These are phyloP conservation scores for Penicillium maclennaniae DNA, from an alignment of 495 filamentous ascomycete genomes.

Conservation along the genomic window DNA sequence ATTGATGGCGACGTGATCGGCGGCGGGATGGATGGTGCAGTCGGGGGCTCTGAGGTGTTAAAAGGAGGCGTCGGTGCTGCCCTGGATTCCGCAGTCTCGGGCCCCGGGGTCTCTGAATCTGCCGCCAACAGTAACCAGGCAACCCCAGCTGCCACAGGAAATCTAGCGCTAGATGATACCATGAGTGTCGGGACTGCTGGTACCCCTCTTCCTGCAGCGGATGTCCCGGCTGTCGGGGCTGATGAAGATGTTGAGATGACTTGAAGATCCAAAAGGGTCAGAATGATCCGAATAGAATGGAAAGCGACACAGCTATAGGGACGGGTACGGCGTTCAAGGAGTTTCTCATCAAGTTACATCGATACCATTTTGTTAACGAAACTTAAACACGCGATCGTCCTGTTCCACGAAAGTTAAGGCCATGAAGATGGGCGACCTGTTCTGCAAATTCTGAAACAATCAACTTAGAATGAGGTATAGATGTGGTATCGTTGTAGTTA, in stretches of 20 bases:
- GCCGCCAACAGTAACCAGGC: constrained; percentile 23
- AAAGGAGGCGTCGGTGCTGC: constrained; percentile 36
- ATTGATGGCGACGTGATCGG: constrained; percentile 37
- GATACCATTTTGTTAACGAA: background rate
- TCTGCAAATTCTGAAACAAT: background rate
- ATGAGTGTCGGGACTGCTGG: constrained; percentile 27
- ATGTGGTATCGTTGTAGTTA: constrained; percentile 12
- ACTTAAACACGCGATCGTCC: background rate
- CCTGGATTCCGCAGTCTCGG: constrained; percentile 28
- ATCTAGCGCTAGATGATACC: constrained; percentile 24
- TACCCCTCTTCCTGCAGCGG: constrained; percentile 24
- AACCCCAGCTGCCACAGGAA: constrained; percentile 14
- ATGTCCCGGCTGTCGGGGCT: constrained; percentile 12
- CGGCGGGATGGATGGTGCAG: constrained; percentile 25
- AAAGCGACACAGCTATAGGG: background rate
- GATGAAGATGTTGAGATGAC: constrained; percentile 45
- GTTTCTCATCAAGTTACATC: background rate
- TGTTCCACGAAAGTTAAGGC: background rate
- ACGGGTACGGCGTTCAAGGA: background rate
- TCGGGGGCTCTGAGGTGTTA: constrained; percentile 36
- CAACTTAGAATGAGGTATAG: background rate
- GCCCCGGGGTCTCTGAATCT: constrained; percentile 22
- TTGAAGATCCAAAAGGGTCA: constrained; percentile 9
- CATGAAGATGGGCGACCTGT: background rate
- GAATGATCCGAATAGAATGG: background rate